phyloP scores from a whole-genome alignment of 2,329 filamentous ascomycete species.

The Xylaria sp. region DNA sequence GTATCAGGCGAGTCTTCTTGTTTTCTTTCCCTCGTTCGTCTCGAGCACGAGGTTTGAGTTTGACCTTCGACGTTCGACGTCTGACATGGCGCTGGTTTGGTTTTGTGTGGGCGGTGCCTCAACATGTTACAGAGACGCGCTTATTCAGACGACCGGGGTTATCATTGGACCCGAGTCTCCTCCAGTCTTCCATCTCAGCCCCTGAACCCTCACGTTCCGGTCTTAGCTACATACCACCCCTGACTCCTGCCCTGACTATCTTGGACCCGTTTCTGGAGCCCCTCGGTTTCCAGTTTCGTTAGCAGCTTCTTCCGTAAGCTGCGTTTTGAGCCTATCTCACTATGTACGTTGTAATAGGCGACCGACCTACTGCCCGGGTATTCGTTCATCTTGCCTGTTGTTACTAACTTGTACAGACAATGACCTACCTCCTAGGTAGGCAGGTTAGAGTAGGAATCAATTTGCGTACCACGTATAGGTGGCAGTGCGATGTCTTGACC shows the following conservation, averaged over 20 bases:
- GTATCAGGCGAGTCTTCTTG: constrained; percentile 37
- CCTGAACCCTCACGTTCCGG: constrained; percentile 28
- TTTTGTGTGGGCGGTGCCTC: constrained; percentile 53
- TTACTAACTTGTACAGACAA: not conserved
- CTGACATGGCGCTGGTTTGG: constrained; percentile 52
- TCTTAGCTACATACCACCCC: constrained; percentile 7
- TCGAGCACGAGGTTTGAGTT: constrained; percentile 37
- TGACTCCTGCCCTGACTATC: constrained; percentile 31
- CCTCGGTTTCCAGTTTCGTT: constrained; percentile 41
- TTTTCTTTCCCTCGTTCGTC: constrained; percentile 14
- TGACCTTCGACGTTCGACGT: constrained; percentile 52
- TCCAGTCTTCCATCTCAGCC: constrained; percentile 31
- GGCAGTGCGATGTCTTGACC: too few relatives aligned
- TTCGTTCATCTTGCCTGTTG: not conserved
- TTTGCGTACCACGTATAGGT: too few relatives aligned
- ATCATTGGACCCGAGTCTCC: constrained; percentile 45
- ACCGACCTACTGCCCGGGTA: not conserved
- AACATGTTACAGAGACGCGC: constrained; percentile 54
- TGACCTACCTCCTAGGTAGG: too few relatives aligned
- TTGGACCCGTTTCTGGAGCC: constrained; percentile 42
- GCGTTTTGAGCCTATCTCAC: constrained; percentile 1
- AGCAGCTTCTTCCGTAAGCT: constrained; percentile 11
- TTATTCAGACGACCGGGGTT: constrained; percentile 44
- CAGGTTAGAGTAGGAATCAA: too few relatives aligned
- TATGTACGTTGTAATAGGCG: not conserved